Base-by-base conservation (phyloP, 768 basidiomycete species). In the Erythrobasidium yunnanense region DNA sequence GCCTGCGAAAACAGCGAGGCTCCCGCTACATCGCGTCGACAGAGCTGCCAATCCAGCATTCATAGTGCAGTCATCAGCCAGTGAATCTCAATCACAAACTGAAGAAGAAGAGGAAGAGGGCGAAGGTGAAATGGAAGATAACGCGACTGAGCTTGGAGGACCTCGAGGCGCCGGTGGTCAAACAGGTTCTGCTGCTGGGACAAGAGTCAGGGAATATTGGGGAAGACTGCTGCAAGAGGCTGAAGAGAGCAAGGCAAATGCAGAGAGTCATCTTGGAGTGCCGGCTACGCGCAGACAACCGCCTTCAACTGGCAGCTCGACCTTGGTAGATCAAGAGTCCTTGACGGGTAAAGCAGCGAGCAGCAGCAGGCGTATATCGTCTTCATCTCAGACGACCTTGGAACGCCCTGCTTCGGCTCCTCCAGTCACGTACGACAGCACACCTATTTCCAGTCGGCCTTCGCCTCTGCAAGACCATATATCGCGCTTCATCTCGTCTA, bases 391-490 rank as follows among this genome's bases (percentile, higher is more conserved):
- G 13, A 8, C 13, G 17, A 25, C 22, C 8, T 25, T 25, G 11
- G 11, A 8, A 15, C 7, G 11, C 8, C 11, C 17, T 25, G 49
- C 49, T 8, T 8, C 13, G 11, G 49, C 49, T 11, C n/a, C n/a
- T n/a, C n/a, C n/a, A n/a, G n/a, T n/a, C 38, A 51, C 49, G 7
- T 13, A 51, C 23, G 13, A 13, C 17, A n/a, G n/a, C n/a, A 11
- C 8, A 15, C 17, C 11, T 13, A 15, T 18, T 15, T 7, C 49
- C 7, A 13, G 49, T 11, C 8, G 49, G 13, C 17, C 8, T 25
- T 51, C 49, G 11, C 49, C 49, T 15, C 49, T 51, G 49, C 49
- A 51, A 23, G 49, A 51, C 22, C 49, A 51, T 25, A 51, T 51
- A 11, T 13, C 49, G 17, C 49, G 49, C 49, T 51, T 51, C 49